A percentile compares a stretch with the other conserved stretches of the same genome.
These are phyloP conservation scores for Trichoderma simmonsii DNA, from an alignment of 2,329 filamentous ascomycete species.

Conservation along the genomic window DNA sequence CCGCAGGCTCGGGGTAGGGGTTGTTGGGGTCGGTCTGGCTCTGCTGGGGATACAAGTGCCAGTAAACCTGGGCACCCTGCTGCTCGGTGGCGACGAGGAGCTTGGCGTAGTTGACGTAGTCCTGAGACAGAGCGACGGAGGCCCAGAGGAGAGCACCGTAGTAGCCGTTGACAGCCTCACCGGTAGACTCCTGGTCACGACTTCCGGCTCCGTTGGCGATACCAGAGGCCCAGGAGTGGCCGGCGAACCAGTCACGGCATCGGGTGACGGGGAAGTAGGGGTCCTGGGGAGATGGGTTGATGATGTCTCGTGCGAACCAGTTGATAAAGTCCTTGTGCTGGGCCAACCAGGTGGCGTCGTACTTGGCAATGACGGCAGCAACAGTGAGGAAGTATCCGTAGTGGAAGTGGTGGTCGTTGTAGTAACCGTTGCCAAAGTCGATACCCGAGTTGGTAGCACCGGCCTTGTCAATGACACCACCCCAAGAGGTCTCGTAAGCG, in stretches of 20 bases:
- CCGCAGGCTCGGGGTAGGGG: conserved; percentile 25
- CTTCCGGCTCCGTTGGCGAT: conserved; percentile 27
- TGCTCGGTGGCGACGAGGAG: conserved; percentile 27
- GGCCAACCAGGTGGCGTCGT: conserved; percentile 25
- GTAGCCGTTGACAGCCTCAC: conserved; percentile 27
- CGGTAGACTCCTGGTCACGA: conserved; percentile 28
- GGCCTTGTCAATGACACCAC: conserved; percentile 26
- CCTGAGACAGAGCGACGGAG: conserved; percentile 23
- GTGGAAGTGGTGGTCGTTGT: conserved; percentile 33
- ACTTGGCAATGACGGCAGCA: conserved; percentile 28
- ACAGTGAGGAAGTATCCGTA: conserved; percentile 28
- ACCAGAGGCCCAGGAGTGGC: conserved; percentile 31
- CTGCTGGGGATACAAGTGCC: conserved; percentile 24
- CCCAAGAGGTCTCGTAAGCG: conserved; percentile 28
- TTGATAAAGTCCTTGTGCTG: conserved; percentile 27
- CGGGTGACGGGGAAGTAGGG: conserved; percentile 28
- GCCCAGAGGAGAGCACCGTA: conserved; percentile 30
- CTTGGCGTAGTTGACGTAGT: conserved; percentile 26
- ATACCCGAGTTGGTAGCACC: conserved; percentile 22
- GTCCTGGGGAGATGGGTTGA: conserved; percentile 28
- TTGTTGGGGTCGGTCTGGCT: conserved; percentile 23
- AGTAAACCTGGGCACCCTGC: conserved; percentile 26
- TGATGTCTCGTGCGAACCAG: conserved; percentile 26
- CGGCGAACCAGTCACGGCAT: conserved; percentile 28
- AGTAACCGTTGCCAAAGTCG: conserved; percentile 30